Conservation (phyloP, 169 alveolate genomes). For the Eimeria maxima region DNA sequence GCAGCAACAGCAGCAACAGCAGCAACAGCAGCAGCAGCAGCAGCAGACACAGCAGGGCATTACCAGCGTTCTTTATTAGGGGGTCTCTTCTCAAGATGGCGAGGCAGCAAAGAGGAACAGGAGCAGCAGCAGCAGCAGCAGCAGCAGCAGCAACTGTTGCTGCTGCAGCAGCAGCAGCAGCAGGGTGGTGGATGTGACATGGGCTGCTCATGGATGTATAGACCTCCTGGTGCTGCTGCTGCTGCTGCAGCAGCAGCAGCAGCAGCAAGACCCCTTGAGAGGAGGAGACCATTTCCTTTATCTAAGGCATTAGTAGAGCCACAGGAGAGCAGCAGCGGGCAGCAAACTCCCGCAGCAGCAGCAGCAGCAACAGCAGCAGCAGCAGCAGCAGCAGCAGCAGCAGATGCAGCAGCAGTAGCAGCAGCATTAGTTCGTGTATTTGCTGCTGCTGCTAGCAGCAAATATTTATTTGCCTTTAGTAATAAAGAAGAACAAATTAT, state of each 20-base stretch:
- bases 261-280: background rate
- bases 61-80: background rate
- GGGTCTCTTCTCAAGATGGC: background rate
- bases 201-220: background rate
- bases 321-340: background rate
- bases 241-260: background rate
- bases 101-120: background rate
- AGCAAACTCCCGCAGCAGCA: background rate
- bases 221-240: no score
- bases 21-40: background rate
- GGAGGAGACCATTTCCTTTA: background rate
- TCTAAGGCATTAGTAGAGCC: background rate
- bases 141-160: background rate
- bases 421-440: background rate
- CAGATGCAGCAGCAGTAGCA: background rate
- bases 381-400: slow-evolving; percentile 13
- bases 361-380: slow-evolving; percentile 42
- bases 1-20: background rate
- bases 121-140: slow-evolving; percentile 5
- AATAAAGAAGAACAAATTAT: background rate
- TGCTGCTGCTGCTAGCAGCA: background rate
- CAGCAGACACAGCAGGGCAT: background rate
- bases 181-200: background rate
- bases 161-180: slow-evolving; percentile 6
- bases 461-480: background rate